Conservation (phyloP, 768 basidiomycete species). For the Plicaturopsis crispa region DNA sequence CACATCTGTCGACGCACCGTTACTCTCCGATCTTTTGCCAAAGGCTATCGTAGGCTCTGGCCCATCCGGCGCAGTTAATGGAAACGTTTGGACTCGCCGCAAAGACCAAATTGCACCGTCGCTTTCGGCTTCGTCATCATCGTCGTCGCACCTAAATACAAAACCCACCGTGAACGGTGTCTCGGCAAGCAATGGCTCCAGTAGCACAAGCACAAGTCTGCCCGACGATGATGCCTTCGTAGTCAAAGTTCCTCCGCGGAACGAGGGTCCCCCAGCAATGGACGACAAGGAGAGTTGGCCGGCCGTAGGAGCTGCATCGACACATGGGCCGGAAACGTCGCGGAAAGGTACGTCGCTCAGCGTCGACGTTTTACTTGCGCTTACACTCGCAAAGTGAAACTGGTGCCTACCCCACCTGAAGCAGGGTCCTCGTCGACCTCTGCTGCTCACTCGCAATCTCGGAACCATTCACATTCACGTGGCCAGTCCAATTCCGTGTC, state of each 20-base stretch:
- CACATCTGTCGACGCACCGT: too few relatives aligned
- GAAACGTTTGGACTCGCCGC: not conserved
- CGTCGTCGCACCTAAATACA: conserved; percentile 3
- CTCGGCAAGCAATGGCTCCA: not conserved
- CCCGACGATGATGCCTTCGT: conserved; percentile 35
- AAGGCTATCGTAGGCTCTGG: too few relatives aligned
- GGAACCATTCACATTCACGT: conserved; percentile 18
- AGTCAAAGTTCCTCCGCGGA: conserved; percentile 27
- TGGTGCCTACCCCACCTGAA: not conserved
- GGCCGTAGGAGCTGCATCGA: conserved; percentile 29
- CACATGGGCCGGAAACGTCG: conserved; percentile 7
- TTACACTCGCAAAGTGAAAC: too few relatives aligned
- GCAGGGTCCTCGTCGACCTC: not conserved
- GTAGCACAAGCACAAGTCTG: conserved; percentile 12
- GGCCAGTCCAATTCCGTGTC: too few relatives aligned
- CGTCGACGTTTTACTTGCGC: too few relatives aligned
- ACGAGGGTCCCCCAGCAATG: conserved; percentile 17
- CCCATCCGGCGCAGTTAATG: not conserved
- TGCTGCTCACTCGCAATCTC: conserved; percentile 10
- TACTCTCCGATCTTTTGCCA: too few relatives aligned
- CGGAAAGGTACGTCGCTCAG: conserved; percentile 4
- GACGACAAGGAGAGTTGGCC: conserved; percentile 36
- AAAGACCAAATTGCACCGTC: conserved; percentile 8
- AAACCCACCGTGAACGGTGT: conserved; percentile 1
- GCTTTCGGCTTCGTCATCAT: conserved; percentile 6